A percentile compares a stretch with the other conserved stretches of the same genome.
Evolutionary conservation across 1,284 basidiomycete genomes (phyloP).

Genomic region (Trametes pubescens): DNA sequence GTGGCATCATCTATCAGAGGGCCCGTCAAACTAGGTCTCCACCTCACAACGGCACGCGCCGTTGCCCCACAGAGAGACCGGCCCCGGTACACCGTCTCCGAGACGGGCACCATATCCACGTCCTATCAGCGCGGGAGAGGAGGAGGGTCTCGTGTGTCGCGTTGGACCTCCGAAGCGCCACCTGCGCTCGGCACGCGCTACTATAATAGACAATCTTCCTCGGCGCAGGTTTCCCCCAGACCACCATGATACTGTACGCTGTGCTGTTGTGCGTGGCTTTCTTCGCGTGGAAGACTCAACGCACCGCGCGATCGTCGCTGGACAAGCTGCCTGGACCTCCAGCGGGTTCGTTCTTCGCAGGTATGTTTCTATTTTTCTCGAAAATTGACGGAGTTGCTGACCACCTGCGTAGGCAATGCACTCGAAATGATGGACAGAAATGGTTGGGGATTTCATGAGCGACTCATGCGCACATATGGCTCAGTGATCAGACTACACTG

Average conservation of each 20-base stretch:
- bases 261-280: constrained; percentile 1
- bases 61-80: too few species aligned
- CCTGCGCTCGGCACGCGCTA: not conserved
- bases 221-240: not conserved
- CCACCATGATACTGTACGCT: constrained; percentile 10
- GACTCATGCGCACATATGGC: constrained; percentile 24
- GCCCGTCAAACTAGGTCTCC: too few species aligned
- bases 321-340: constrained; percentile 30
- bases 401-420: constrained; percentile 23
- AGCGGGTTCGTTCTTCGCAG: constrained; percentile 24
- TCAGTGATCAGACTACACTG: constrained; percentile 24
- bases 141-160: too few species aligned
- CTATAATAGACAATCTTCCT: not conserved
- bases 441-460: constrained; percentile 28
- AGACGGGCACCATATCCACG: too few species aligned
- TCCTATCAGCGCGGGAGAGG: too few species aligned
- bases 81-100: too few species aligned
- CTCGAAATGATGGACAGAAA: constrained; percentile 22
- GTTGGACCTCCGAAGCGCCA: too few species aligned
- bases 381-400: not conserved
- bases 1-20: too few species aligned
- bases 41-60: too few species aligned
- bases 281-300: constrained; percentile 12
- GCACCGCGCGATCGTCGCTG: constrained; percentile 15
- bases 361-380: constrained; percentile 7